Conservation (phyloP, 257 asterid species). For the Agastache rugosa region DNA sequence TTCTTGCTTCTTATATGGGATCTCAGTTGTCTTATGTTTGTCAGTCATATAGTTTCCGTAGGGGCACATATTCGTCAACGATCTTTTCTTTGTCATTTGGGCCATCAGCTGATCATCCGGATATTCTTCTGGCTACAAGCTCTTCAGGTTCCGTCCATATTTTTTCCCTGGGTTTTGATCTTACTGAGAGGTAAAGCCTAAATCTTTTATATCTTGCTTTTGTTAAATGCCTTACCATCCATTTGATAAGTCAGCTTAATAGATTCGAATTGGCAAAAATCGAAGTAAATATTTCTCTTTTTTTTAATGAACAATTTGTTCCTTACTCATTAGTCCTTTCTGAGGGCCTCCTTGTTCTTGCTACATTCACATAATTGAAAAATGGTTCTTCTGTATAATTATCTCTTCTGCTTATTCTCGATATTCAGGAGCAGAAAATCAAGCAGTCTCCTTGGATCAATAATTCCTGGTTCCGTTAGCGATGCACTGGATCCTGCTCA, state of each 20-base stretch:
- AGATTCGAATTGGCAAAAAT: background rate
- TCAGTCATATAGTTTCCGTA: conserved; percentile 97
- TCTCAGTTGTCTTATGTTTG: conserved; percentile 45
- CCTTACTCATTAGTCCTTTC: background rate
- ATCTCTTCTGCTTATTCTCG: conserved; percentile 21
- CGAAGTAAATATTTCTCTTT: background rate
- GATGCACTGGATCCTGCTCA: conserved; percentile 83
- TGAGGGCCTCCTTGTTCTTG: background rate
- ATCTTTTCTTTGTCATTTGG: conserved; percentile 88
- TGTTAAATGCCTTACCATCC: conserved; percentile 26
- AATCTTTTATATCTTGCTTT: conserved; percentile 7
- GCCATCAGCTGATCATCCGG: conserved; percentile 81
- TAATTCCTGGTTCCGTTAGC: conserved; percentile 76
- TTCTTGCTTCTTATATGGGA: conserved; percentile 32
- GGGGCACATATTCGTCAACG: conserved; percentile 84
- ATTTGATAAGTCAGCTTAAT: conserved; percentile 9
- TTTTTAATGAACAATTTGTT: background rate
- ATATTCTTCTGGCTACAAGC: conserved; percentile 90
- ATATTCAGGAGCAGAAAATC: conserved; percentile 64
- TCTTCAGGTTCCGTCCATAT: conserved; percentile 88
- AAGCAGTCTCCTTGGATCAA: conserved; percentile 70
- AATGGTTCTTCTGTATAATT: conserved; percentile 7
- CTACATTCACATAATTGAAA: conserved; percentile 22
- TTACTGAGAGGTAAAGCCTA: conserved; percentile 68
- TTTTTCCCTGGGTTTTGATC: conserved; percentile 68